Conservation (phyloP, 768 basidiomycete species). For the Paxillus involutus region DNA sequence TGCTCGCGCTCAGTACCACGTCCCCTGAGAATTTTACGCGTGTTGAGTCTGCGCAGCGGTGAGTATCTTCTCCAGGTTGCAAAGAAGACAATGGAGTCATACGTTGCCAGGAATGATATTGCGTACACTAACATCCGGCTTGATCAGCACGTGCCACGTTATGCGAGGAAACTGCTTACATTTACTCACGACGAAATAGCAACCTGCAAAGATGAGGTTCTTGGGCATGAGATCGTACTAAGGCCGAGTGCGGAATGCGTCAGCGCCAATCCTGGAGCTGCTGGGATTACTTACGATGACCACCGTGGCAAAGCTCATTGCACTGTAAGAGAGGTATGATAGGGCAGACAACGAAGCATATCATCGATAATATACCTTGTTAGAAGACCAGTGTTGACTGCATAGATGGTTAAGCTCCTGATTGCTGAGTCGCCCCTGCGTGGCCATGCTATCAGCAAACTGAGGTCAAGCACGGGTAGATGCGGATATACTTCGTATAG, state of each 20-base stretch:
- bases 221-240: constrained; percentile 56
- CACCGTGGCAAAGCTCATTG: constrained; percentile 45
- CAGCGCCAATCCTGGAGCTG: background rate
- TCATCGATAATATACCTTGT: constrained; percentile 45
- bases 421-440: constrained; percentile 57
- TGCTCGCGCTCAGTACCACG: constrained; percentile 50
- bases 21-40: constrained; percentile 52
- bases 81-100: constrained; percentile 16
- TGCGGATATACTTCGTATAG: constrained; percentile 37
- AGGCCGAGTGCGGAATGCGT: background rate
- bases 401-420: constrained; percentile 55
- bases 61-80: background rate
- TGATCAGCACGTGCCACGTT: background rate
- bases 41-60: constrained; percentile 51
- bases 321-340: constrained; percentile 13
- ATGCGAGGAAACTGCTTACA: constrained; percentile 38
- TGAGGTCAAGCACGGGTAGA: background rate
- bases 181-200: constrained; percentile 68
- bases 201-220: constrained; percentile 60
- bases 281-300: constrained; percentile 44
- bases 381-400: constrained; percentile 59
- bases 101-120: constrained; percentile 68
- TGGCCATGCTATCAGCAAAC: background rate
- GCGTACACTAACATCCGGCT: constrained; percentile 48
- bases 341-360: background rate